Conservation (phyloP, 371 early-diverging fungal genomes). For the Mortierella sp. region DNA sequence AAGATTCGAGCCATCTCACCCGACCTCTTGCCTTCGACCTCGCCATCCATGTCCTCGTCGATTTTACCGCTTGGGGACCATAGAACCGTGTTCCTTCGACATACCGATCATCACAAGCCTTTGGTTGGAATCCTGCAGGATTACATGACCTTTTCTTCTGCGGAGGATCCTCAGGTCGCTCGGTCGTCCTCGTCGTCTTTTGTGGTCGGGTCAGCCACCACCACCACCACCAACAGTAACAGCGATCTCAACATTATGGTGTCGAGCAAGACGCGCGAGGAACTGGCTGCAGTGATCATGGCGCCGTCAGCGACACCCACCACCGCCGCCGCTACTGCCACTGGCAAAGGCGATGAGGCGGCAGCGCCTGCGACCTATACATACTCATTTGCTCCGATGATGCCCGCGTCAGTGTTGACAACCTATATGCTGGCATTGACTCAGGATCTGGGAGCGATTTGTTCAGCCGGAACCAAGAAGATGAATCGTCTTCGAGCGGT, state of each 20-base stretch:
- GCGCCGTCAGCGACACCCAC: conserved; percentile 3
- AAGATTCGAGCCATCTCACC: conserved; percentile 44
- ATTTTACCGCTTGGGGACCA: conserved; percentile 29
- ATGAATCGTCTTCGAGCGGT: conserved; percentile 22
- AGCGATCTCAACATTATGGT: conserved; percentile 34
- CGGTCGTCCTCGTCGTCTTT: not conserved
- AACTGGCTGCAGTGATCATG: conserved; percentile 23
- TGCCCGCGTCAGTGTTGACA: conserved; percentile 63
- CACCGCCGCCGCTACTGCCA: not conserved
- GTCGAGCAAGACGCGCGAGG: conserved; percentile 36
- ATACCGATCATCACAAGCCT: conserved; percentile 58
- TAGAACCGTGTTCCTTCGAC: conserved; percentile 59
- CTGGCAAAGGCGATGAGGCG: not conserved
- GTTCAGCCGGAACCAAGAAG: conserved; percentile 60
- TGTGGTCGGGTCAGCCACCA: not conserved
- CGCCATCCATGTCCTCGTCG: not conserved
- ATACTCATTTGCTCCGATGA: conserved; percentile 66
- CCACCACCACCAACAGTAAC: not conserved
- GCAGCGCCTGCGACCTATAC: conserved; percentile 15
- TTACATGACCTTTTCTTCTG: conserved; percentile 19
- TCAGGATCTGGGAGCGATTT: conserved; percentile 62
- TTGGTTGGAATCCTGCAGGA: conserved; percentile 41
- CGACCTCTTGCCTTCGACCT: not conserved
- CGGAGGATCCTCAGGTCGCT: not conserved
- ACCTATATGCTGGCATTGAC: conserved; percentile 61